A percentile compares a stretch with the other conserved stretches of the same genome.
phyloP scores from a whole-genome alignment of 2,329 filamentous ascomycete genomes.

The Scedosporium dehoogii region DNA sequence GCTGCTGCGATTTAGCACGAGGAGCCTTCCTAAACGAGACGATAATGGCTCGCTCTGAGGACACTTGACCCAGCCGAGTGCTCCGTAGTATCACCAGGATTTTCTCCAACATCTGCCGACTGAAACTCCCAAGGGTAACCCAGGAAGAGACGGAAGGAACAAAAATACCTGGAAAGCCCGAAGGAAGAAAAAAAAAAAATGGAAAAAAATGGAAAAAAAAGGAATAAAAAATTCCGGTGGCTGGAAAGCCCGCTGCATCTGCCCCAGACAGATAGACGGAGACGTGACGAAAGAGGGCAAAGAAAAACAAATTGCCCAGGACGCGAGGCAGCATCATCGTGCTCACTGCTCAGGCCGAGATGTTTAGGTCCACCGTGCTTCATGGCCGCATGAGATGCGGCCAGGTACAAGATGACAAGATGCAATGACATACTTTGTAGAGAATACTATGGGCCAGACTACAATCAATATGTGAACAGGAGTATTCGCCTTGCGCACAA shows the following conservation, averaged over 20 bases:
- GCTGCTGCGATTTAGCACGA: not conserved
- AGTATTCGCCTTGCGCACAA: not conserved
- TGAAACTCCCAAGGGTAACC: not conserved
- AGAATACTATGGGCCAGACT: not conserved
- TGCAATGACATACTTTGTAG: not conserved
- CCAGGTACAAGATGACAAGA: constrained; percentile 7
- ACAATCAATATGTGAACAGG: not conserved
- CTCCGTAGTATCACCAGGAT: not conserved
- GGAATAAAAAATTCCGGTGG: not conserved
- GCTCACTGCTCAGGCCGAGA: not conserved
- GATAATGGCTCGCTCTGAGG: not conserved
- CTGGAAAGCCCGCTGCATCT: not conserved
- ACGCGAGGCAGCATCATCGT: not conserved
- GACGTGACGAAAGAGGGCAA: not conserved
- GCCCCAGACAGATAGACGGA: not conserved
- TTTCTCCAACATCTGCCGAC: not conserved
- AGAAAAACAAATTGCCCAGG: not conserved
- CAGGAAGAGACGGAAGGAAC: not conserved
- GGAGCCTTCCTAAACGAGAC: not conserved
- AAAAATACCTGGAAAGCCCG: not conserved
- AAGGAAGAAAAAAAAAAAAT: not conserved
- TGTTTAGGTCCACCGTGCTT: constrained; percentile 16
- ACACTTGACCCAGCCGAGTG: not conserved
- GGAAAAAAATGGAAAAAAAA: not conserved
- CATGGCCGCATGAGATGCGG: constrained; percentile 11